Percentiles rank a stretch among this genome's conserved stretches.
phyloP scores from a whole-genome alignment of 305 asterid species.

The Plantago lanceolata region DNA sequence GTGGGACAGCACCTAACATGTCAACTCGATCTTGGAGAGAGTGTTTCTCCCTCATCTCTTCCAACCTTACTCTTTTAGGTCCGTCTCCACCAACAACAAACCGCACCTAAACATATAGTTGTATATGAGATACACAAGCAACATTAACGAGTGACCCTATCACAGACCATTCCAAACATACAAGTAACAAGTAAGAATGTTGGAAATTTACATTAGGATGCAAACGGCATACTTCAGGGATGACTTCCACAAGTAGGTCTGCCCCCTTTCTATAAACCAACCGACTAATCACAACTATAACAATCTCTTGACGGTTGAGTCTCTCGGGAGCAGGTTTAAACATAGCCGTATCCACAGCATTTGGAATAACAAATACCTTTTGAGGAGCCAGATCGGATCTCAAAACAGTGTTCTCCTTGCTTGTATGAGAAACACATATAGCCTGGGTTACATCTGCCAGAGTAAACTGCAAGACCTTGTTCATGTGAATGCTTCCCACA shows the following conservation, averaged over 20 bases:
- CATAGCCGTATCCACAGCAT: slow-evolving; percentile 96
- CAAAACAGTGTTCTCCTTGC: slow-evolving; percentile 89
- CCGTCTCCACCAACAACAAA: slow-evolving; percentile 98
- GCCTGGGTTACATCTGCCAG: slow-evolving; percentile 94
- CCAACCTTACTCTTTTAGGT: slow-evolving; percentile 93
- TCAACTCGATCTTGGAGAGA: slow-evolving; percentile 96
- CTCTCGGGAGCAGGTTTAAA: slow-evolving; percentile 78
- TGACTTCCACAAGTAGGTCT: slow-evolving; percentile 92
- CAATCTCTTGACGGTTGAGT: slow-evolving; percentile 56
- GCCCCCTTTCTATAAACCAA: slow-evolving; percentile 94
- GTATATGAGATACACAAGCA: slow-evolving; percentile 14
- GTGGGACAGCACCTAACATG: slow-evolving; percentile 98
- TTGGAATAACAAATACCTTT: slow-evolving; percentile 88
- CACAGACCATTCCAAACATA: neutral
- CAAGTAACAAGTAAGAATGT: neutral
- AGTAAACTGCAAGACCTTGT: slow-evolving; percentile 91
- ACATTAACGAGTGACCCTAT: neutral
- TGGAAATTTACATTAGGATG: slow-evolving; percentile 66
- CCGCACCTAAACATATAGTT: slow-evolving; percentile 54
- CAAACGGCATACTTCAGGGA: slow-evolving; percentile 80
- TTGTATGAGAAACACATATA: slow-evolving; percentile 94
- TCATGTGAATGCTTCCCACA: slow-evolving; percentile 95
- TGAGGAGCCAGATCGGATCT: slow-evolving; percentile 95
- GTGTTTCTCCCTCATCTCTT: slow-evolving; percentile 98
- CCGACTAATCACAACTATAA: slow-evolving; percentile 87